Evolutionary conservation across 2,329 filamentous ascomycete genomes (phyloP).

Genomic region (Fusarium pseudocircinatum): DNA sequence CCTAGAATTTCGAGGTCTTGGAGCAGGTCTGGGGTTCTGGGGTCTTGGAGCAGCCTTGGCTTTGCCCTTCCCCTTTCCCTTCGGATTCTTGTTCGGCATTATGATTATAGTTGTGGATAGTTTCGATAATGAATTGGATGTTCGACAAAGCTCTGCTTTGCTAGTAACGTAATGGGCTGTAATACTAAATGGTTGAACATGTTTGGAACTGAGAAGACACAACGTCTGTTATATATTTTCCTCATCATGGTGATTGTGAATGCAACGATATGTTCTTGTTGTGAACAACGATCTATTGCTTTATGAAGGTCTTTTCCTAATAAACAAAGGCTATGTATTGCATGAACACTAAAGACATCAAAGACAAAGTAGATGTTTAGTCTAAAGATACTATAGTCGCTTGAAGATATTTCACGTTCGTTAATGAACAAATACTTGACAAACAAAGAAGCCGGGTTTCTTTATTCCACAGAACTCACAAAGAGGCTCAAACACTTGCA

Average conservation of each 20-base stretch:
- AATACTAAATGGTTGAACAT: not conserved
- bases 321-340: not conserved
- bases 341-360: not conserved
- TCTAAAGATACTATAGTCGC: not conserved
- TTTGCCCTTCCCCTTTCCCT: not conserved
- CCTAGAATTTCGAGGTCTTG: not conserved
- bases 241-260: not conserved
- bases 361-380: not conserved
- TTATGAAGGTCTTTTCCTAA: not conserved
- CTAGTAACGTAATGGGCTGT: not conserved
- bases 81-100: conserved; percentile 2
- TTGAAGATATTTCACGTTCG: not conserved
- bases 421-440: not conserved
- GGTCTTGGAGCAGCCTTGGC: not conserved
- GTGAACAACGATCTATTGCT: not conserved
- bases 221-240: conserved; percentile 5
- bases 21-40: not conserved
- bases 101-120: conserved; percentile 3
- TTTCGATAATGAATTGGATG: not conserved
- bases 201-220: not conserved
- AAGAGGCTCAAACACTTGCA: not conserved
- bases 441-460: not conserved
- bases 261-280: not conserved
- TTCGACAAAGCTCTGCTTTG: not conserved
- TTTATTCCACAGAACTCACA: not conserved